Base-by-base conservation (phyloP, 2,329 filamentous ascomycete genomes). In the Hypoxylon sp. region DNA sequence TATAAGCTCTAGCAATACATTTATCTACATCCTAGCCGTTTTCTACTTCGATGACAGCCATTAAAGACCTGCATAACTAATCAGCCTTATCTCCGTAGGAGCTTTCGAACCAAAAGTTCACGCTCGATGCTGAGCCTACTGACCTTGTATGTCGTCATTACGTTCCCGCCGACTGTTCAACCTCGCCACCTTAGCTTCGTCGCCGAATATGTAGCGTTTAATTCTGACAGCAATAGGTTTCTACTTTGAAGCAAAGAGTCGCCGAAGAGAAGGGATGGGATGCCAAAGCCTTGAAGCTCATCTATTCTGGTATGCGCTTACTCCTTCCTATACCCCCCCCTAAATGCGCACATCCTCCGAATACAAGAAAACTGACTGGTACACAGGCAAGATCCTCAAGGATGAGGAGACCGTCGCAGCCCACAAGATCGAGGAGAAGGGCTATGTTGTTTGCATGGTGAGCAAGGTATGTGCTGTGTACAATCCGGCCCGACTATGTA, bases 341-440 rank as follows among this genome's bases (percentile, higher is more conserved):
- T 27, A 6, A 34, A 45, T 21, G 16, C 38, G 30, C 11, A 12
- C n/a, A 2, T 29, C n/a, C 30, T 17, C 5, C 29, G 16, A 19
- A 8, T 38, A 17, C 4, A 16, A 11, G 27, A 34, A 17, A 54
- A 54, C 63, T 74, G 51, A 73, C 52, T 31, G 21, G n/a, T 31
- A 37, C 40, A 48, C 65, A 97, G 92, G 94, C 78, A 99, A 99
- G 80, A 97, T 99, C 65, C 79, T 99, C 61, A 93, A 97, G 75
- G 93, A 99, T 88, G 91, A 91, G 57, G 94, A 97, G 70, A 96
- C 92, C 2, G 89, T 99, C 64, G 91, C 91, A 73, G 92, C 90
- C 29, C 97, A 97, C 79, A 96, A 91, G 76, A 97, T 99, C 59
- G 93, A 99, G 75, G 94, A 97, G 82, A 99, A 97, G 81, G 94